These are phyloP conservation scores for Eleusine indica DNA, from an alignment of 176 grass and related monocot species.

Conservation along the genomic window DNA sequence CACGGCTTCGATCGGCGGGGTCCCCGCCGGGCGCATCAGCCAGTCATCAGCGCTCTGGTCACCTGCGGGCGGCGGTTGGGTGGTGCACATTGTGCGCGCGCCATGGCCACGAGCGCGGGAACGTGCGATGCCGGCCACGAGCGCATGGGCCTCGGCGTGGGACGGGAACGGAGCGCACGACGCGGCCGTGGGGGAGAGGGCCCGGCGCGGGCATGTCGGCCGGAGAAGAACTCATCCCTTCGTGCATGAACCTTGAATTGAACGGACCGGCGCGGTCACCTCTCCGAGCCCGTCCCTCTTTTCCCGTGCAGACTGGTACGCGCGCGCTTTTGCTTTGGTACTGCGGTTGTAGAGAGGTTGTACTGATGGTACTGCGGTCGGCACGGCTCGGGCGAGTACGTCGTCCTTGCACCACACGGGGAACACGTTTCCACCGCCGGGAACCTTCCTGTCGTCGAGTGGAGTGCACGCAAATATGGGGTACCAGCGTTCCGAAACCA, in stretches of 20 bases:
- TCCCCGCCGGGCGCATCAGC: too few species aligned
- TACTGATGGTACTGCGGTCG: background rate
- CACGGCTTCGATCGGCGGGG: background rate
- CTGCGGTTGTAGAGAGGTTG: background rate
- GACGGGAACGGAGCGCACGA: background rate
- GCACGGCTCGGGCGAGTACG: background rate
- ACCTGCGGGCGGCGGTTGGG: background rate
- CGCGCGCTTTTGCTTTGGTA: background rate
- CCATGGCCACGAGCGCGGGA: background rate
- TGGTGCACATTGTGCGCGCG: background rate
- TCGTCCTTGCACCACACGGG: conserved; percentile 22
- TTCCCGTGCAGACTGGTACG: too few species aligned
- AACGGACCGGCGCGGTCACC: background rate
- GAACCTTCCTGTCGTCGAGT: background rate
- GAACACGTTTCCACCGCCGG: conserved; percentile 3
- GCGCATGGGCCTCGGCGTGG: background rate
- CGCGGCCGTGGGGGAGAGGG: too few species aligned
- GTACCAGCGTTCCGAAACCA: background rate
- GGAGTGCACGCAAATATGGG: background rate
- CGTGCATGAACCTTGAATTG: background rate
- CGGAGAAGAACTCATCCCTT: background rate
- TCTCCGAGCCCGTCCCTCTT: too few species aligned
- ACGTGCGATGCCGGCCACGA: background rate
- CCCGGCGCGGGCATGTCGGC: background rate
- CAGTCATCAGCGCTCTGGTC: background rate